Conservation (phyloP, 495 filamentous ascomycete genomes). For the Cladorrhinum samala region DNA sequence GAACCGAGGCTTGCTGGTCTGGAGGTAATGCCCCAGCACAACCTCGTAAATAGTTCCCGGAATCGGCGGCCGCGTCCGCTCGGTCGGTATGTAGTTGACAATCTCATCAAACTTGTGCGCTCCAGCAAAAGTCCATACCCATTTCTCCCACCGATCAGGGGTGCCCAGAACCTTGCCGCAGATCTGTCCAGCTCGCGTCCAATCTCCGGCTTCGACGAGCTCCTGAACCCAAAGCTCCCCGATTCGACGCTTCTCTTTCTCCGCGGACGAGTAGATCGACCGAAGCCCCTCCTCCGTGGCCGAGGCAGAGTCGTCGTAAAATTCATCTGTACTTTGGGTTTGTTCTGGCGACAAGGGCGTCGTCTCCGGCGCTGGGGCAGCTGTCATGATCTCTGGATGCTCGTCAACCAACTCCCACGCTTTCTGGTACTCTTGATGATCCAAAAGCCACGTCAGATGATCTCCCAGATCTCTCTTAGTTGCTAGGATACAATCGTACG, state of each 20-base stretch:
- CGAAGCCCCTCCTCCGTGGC: constrained; percentile 49
- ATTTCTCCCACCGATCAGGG: constrained; percentile 85
- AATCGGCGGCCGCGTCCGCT: constrained; percentile 69
- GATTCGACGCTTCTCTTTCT: constrained; percentile 86
- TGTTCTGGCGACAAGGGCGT: constrained; percentile 44
- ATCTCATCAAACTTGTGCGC: constrained; percentile 85
- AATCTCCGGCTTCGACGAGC: constrained; percentile 63
- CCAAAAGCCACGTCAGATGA: constrained; percentile 76
- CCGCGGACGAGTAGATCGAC: constrained; percentile 56
- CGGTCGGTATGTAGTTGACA: constrained; percentile 70
- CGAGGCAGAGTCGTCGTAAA: constrained; percentile 71
- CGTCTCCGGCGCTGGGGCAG: constrained; percentile 19
- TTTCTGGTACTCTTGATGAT: constrained; percentile 69
- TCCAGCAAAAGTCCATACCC: constrained; percentile 84
- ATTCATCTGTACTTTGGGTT: constrained; percentile 57
- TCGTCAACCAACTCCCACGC: constrained; percentile 85
- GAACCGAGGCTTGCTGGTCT: constrained; percentile 59
- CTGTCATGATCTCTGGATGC: constrained; percentile 65
- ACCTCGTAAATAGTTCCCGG: constrained; percentile 78
- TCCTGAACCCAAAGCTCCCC: constrained; percentile 91
- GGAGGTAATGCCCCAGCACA: constrained; percentile 79
- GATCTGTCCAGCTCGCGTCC: constrained; percentile 67
- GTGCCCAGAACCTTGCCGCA: constrained; percentile 75
- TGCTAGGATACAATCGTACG: constrained; percentile 87
- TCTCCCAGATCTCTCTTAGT: constrained; percentile 79